Conservation (phyloP, 2,329 filamentous ascomycete species). For the Septoria linicola region DNA sequence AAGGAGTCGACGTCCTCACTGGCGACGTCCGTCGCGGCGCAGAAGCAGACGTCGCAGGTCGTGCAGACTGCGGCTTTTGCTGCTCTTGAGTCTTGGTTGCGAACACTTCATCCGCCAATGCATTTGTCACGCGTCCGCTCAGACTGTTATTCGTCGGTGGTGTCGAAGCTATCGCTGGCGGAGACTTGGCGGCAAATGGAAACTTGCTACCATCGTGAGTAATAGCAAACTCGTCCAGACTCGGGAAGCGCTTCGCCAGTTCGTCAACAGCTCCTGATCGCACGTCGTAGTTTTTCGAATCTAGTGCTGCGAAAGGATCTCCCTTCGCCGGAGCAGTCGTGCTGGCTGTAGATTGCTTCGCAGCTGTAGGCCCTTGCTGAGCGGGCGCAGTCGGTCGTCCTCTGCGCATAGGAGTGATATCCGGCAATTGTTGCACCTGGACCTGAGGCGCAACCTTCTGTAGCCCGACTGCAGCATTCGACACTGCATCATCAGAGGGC, state of each 20-base stretch:
- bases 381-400: conserved; percentile 60
- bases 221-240: conserved; percentile 87
- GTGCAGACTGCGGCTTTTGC: neutral
- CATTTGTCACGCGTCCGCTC: conserved; percentile 68
- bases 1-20: conserved; percentile 13
- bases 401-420: conserved; percentile 90
- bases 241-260: conserved; percentile 80
- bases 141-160: conserved; percentile 53
- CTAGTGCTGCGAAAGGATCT: conserved; percentile 89
- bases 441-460: conserved; percentile 75
- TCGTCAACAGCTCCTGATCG: conserved; percentile 66
- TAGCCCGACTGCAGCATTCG: conserved; percentile 60
- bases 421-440: conserved; percentile 72
- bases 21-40: conserved; percentile 12
- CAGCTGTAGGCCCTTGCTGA: conserved; percentile 43
- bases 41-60: neutral
- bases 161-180: conserved; percentile 44
- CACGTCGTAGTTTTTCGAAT: conserved; percentile 59
- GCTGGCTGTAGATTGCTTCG: conserved; percentile 56
- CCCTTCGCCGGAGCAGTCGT: conserved; percentile 69
- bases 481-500: conserved; percentile 52
- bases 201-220: conserved; percentile 62
- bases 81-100: conserved; percentile 33
- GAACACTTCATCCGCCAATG: conserved; percentile 83
- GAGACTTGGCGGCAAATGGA: conserved; percentile 18